Percentiles rank a stretch among this genome's conserved stretches.
Evolutionary conservation across 768 basidiomycete species (phyloP).

Genomic region (Austroboletus festivus): DNA sequence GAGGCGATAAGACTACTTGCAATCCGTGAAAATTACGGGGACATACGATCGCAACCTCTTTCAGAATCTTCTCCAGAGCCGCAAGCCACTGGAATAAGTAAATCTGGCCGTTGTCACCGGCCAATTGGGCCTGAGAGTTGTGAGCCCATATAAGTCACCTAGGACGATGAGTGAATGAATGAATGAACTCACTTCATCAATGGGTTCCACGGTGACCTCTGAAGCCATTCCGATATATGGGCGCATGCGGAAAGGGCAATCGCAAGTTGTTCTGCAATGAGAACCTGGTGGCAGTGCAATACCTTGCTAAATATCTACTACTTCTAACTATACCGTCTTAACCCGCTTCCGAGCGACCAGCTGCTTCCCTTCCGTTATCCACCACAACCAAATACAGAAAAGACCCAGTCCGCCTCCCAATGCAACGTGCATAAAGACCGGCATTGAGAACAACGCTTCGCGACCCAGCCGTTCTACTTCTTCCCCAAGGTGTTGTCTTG

Average conservation of each 20-base stretch:
- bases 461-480: constrained; percentile 14
- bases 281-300: constrained; percentile 16
- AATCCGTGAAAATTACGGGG: background rate
- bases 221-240: constrained; percentile 22
- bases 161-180: background rate
- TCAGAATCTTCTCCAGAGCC: constrained; percentile 56
- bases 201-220: constrained; percentile 25
- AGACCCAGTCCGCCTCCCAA: constrained; percentile 27
- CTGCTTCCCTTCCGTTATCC: constrained; percentile 27
- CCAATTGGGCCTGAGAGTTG: constrained; percentile 54
- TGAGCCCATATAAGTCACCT: constrained; percentile 4
- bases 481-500: constrained; percentile 13
- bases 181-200: constrained; percentile 32
- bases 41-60: constrained; percentile 51
- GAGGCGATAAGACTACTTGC: constrained; percentile 2
- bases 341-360: constrained; percentile 17
- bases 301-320: constrained; percentile 4
- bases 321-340: no score
- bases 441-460: constrained; percentile 18
- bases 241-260: background rate
- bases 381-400: constrained; percentile 27
- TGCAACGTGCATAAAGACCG: constrained; percentile 24
- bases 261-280: background rate
- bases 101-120: constrained; percentile 75
- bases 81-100: constrained; percentile 85